Conservation (phyloP, 2,329 filamentous ascomycete species). For the Claviceps digitariae region DNA sequence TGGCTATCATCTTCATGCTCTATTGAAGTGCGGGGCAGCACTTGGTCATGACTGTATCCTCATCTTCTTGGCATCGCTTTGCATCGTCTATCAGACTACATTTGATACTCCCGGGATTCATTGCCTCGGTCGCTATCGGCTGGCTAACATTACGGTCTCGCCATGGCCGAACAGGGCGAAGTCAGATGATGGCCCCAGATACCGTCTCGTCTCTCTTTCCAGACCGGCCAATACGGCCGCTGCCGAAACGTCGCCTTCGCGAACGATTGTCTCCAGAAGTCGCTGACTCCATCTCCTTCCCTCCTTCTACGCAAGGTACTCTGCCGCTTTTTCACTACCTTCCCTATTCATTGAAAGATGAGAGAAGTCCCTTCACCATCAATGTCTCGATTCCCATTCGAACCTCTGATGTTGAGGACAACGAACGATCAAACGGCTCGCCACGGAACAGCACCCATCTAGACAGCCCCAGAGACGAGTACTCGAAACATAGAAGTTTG, state of each 20-base stretch:
- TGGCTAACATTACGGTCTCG: slow-evolving; percentile 15
- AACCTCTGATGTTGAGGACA: neutral
- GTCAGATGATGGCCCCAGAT: slow-evolving; percentile 53
- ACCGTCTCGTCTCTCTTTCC: slow-evolving; percentile 70
- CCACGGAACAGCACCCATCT: slow-evolving; percentile 11
- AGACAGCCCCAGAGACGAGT: slow-evolving; percentile 41
- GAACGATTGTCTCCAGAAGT: slow-evolving; percentile 78
- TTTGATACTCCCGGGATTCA: slow-evolving; percentile 7
- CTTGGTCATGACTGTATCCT: slow-evolving; percentile 1
- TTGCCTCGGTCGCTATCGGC: slow-evolving; percentile 10
- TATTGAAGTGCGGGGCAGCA: slow-evolving; percentile 4
- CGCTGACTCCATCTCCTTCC: slow-evolving; percentile 70
- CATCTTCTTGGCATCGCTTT: slow-evolving; percentile 2
- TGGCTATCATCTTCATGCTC: neutral
- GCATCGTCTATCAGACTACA: slow-evolving; percentile 1
- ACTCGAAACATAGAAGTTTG: slow-evolving; percentile 25
- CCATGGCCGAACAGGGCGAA: slow-evolving; percentile 24
- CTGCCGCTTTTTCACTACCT: slow-evolving; percentile 57
- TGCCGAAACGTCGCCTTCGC: slow-evolving; percentile 79
- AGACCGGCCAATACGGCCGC: slow-evolving; percentile 80
- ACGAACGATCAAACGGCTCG: slow-evolving; percentile 1
- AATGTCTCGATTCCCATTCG: neutral
- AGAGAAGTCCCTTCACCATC: slow-evolving; percentile 16
- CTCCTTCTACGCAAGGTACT: slow-evolving; percentile 56
- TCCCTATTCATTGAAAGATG: slow-evolving; percentile 40